Conservation (phyloP, 2,329 filamentous ascomycete genomes). For the Fusarium sp. region DNA sequence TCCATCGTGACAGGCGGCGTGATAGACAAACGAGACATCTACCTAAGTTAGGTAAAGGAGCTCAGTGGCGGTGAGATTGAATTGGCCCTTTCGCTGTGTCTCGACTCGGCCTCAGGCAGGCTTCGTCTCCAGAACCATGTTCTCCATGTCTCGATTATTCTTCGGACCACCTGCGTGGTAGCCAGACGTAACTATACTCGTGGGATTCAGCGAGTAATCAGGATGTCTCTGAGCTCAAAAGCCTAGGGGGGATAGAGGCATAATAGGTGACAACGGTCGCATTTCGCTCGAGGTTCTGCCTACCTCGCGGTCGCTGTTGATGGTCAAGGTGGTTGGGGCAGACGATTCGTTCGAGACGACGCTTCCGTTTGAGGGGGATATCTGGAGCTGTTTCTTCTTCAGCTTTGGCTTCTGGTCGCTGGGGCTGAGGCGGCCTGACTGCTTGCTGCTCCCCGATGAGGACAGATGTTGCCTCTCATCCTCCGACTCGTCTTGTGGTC, state of each 20-base stretch:
- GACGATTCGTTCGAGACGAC: slow-evolving; percentile 59
- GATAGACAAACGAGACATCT: not conserved
- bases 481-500: slow-evolving; percentile 43
- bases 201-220: slow-evolving; percentile 16
- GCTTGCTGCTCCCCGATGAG: slow-evolving; percentile 75
- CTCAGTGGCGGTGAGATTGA: not conserved
- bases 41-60: not conserved
- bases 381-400: slow-evolving; percentile 61
- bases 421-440: slow-evolving; percentile 51
- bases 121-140: not conserved
- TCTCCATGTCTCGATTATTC: not conserved
- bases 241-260: slow-evolving; percentile 73
- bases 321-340: slow-evolving; percentile 62
- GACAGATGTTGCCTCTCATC: slow-evolving; percentile 57
- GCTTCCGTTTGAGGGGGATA: slow-evolving; percentile 60
- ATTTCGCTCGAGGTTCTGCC: slow-evolving; percentile 58
- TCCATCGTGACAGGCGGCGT: slow-evolving; percentile 7
- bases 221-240: slow-evolving; percentile 56
- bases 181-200: slow-evolving; percentile 16
- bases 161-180: slow-evolving; percentile 3
- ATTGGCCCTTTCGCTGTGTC: not conserved
- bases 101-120: not conserved
- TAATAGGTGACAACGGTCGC: slow-evolving; percentile 73
- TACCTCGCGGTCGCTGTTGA: slow-evolving; percentile 56
- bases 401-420: slow-evolving; percentile 45